Percentiles rank a stretch among this genome's conserved stretches.
Evolutionary conservation across 179 eudicot genomes (phyloP).

Genomic region (Spinacia oleracea): DNA sequence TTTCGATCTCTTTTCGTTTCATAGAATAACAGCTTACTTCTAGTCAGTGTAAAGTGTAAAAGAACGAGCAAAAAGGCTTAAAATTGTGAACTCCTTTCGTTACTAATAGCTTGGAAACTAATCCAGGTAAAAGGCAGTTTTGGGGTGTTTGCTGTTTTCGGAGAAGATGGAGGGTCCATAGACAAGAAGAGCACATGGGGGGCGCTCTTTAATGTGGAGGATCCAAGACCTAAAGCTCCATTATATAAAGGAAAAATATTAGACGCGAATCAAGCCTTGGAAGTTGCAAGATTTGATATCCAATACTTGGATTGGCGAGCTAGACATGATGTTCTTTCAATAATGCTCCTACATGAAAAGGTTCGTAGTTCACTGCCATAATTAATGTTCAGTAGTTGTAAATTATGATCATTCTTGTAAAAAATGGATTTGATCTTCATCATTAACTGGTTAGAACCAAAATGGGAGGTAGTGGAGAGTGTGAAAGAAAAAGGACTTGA

Average conservation of each 20-base stretch:
- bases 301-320: conserved; percentile 98
- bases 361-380: conserved; percentile 28
- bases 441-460: neutral
- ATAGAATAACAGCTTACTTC: neutral
- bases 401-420: neutral
- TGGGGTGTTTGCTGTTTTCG: conserved; percentile 64
- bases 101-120: neutral
- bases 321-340: conserved; percentile 84
- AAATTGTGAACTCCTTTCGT: neutral
- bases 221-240: conserved; percentile 71
- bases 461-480: neutral
- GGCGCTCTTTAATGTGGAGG: conserved; percentile 75
- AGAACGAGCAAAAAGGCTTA: neutral
- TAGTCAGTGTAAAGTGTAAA: neutral
- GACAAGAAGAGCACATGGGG: conserved; percentile 75
- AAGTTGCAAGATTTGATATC: conserved; percentile 80
- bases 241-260: conserved; percentile 69
- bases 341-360: conserved; percentile 92
- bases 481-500: neutral
- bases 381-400: neutral
- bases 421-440: neutral
- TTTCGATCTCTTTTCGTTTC: no score
- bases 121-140: conserved; percentile 45
- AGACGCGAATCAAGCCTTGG: conserved; percentile 79
- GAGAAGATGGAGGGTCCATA: conserved; percentile 60